These are phyloP conservation scores for Pseudogymnoascus sp. DNA, from an alignment of 2,329 filamentous ascomycete species.

Conservation along the genomic window DNA sequence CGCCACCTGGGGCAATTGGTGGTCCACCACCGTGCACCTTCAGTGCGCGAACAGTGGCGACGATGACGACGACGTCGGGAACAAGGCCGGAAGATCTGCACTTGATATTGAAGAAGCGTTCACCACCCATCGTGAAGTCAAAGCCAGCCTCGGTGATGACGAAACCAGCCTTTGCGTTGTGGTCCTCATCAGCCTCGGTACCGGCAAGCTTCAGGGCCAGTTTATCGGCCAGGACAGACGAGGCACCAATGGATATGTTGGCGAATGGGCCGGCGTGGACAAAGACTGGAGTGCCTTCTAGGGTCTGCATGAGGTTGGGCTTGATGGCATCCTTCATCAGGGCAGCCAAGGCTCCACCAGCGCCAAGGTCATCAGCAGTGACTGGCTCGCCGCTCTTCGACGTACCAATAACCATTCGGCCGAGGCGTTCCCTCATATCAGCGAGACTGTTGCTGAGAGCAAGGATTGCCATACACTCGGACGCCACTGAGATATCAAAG, in stretches of 20 bases:
- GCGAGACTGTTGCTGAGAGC: slow-evolving; percentile 79
- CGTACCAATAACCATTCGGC: slow-evolving; percentile 89
- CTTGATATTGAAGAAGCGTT: slow-evolving; percentile 99
- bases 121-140: slow-evolving; percentile 98
- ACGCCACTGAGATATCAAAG: slow-evolving; percentile 96
- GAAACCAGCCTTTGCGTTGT: slow-evolving; percentile 75
- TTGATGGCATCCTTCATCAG: slow-evolving; percentile 98
- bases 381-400: slow-evolving; percentile 81
- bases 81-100: slow-evolving; percentile 88
- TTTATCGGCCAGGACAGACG: slow-evolving; percentile 89
- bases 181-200: slow-evolving; percentile 84
- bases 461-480: slow-evolving; percentile 96
- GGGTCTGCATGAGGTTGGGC: slow-evolving; percentile 96
- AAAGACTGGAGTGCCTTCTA: slow-evolving; percentile 95
- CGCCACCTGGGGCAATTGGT: slow-evolving; percentile 78
- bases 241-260: slow-evolving; percentile 96
- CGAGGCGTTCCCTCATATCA: slow-evolving; percentile 89
- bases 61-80: slow-evolving; percentile 88
- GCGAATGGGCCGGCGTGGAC: slow-evolving; percentile 97
- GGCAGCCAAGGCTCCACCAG: slow-evolving; percentile 82
- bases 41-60: slow-evolving; percentile 88
- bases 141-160: slow-evolving; percentile 97
- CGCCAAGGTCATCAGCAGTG: slow-evolving; percentile 92
- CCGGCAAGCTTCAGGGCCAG: slow-evolving; percentile 92
- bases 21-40: slow-evolving; percentile 97